Evolutionary conservation across 345 rosid species (phyloP).

Genomic region (Jatropha curcas): DNA sequence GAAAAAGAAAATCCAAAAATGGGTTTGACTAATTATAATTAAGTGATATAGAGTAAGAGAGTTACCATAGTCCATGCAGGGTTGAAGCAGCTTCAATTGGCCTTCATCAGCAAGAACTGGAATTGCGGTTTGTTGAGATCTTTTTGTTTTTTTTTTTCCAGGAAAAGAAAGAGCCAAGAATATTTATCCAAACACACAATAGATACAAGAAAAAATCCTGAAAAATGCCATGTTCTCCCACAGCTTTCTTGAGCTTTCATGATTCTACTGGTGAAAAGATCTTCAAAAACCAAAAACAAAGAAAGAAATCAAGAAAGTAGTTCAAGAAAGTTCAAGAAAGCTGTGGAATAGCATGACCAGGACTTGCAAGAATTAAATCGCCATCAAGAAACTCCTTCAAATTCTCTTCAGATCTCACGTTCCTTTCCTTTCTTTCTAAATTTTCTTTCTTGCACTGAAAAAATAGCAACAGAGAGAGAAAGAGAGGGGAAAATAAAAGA

Average conservation of each 20-base stretch:
- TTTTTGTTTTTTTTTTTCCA: background rate
- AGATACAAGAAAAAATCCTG: conserved; percentile 35
- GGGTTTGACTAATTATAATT: conserved; percentile 3
- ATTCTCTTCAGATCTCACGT: conserved; percentile 35
- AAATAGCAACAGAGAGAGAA: conserved; percentile 6
- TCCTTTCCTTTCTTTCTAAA: background rate
- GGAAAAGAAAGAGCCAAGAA: background rate
- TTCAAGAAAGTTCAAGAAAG: conserved; percentile 80
- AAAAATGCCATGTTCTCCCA: conserved; percentile 65
- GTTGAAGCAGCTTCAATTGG: background rate
- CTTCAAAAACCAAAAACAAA: background rate
- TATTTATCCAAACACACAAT: background rate
- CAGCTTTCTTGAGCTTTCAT: conserved; percentile 81
- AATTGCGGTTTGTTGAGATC: background rate
- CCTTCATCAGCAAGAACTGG: too few species aligned
- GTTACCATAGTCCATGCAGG: conserved; percentile 22
- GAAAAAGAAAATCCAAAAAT: background rate
- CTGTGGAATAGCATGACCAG: conserved; percentile 88
- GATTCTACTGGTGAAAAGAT: background rate
- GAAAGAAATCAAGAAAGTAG: background rate
- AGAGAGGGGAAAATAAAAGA: conserved; percentile 15
- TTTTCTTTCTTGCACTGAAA: background rate
- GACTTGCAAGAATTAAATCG: conserved; percentile 23
- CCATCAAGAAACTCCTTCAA: background rate
- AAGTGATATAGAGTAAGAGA: conserved; percentile 1